phyloP scores from a whole-genome alignment of 1,139 yeast genomes.

The Kodamaea derodonti region DNA sequence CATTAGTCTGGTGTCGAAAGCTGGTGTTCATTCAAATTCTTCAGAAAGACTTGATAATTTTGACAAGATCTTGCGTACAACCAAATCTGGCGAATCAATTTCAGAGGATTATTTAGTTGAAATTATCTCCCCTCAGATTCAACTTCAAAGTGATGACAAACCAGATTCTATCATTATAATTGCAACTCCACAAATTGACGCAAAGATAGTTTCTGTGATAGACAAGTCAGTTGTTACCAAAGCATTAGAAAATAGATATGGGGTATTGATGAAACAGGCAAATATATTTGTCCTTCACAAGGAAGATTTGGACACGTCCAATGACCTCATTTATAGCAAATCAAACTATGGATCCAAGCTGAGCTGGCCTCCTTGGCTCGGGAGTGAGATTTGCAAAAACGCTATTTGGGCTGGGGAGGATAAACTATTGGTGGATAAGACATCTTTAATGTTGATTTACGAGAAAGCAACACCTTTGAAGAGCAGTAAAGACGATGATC shows the following conservation, averaged over 20 bases:
- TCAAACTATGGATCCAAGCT: conserved; percentile 34
- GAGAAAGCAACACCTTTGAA: conserved; percentile 30
- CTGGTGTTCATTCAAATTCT: conserved; percentile 10
- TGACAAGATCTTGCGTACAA: conserved; percentile 48
- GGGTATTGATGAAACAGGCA: conserved; percentile 35
- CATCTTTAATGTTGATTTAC: conserved; percentile 35
- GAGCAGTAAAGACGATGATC: conserved; percentile 8
- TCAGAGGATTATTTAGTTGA: conserved; percentile 67
- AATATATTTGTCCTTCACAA: conserved; percentile 39
- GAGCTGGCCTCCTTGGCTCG: conserved; percentile 49
- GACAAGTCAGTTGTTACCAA: conserved; percentile 24
- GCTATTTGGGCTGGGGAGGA: conserved; percentile 35
- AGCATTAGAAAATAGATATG: conserved; percentile 35
- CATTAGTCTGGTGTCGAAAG: not conserved
- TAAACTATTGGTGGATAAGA: conserved; percentile 34
- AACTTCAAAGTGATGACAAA: conserved; percentile 63
- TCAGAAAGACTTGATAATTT: conserved; percentile 33
- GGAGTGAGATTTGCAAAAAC: conserved; percentile 39
- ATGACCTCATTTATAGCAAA: conserved; percentile 22
- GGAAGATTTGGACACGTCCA: conserved; percentile 15
- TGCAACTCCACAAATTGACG: conserved; percentile 38
- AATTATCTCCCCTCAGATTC: conserved; percentile 82
- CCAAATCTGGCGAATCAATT: conserved; percentile 39
- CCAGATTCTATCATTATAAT: conserved; percentile 55
- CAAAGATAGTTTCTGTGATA: conserved; percentile 36